These are phyloP conservation scores for Sporothrix inflata DNA, from an alignment of 2,329 filamentous ascomycete species.

Conservation along the genomic window DNA sequence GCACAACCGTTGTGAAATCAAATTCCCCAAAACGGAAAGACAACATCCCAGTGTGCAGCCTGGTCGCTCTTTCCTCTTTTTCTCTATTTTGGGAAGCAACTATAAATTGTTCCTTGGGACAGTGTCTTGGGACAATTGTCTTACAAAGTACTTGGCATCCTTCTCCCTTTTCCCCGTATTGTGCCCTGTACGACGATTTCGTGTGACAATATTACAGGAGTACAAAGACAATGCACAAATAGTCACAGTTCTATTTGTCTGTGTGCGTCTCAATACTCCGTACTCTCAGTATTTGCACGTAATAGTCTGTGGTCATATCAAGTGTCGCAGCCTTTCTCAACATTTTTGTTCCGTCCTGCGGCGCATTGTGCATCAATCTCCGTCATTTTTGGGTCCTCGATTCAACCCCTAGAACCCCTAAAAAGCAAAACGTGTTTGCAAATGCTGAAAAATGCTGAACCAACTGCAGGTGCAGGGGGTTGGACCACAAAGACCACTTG, in stretches of 20 bases:
- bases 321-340: conserved; percentile 3
- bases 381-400: not conserved
- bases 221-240: conserved; percentile 4
- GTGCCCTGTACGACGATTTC: not conserved
- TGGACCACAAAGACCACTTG: not conserved
- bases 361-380: conserved; percentile 3
- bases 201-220: not conserved
- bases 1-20: not conserved
- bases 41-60: not conserved
- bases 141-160: not conserved
- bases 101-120: not conserved
- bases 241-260: not conserved
- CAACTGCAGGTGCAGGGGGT: conserved; percentile 7
- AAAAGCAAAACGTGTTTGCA: conserved; percentile 18
- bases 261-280: not conserved
- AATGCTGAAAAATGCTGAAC: not conserved
- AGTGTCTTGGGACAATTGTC: not conserved
- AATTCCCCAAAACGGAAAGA: not conserved
- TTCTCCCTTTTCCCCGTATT: not conserved
- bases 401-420: not conserved
- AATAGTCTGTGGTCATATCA: not conserved
- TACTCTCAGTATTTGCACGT: not conserved
- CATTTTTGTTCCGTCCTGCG: not conserved
- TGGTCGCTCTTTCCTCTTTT: not conserved
- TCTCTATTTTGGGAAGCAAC: not conserved